Base-by-base conservation (phyloP, 1,284 basidiomycete species). In the Malassezia sp. region DNA sequence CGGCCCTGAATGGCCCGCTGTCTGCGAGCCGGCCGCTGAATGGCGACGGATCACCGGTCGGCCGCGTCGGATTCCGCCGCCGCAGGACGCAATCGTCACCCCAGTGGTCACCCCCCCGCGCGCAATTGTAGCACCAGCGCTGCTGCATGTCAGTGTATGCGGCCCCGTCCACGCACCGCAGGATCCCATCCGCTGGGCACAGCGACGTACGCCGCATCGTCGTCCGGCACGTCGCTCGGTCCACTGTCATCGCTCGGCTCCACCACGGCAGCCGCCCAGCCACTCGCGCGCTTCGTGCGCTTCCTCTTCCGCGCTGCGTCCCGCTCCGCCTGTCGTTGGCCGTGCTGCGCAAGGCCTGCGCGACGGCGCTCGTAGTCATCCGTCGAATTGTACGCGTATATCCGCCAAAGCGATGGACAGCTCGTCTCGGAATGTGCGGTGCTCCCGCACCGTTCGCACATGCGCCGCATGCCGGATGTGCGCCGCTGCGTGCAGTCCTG, bases 51-150 rank as follows among this genome's bases (percentile, higher is more conserved):
- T 82, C 67, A 28, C 52, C 79, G 29, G 71, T 66, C 0, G 80
- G 76, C 29, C 73, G 64, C 49, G 78, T 78, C 21, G 71, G 67
- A 11, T 73, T 74, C 52, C 75, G 77, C 2, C 76, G 73, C 2
- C 75, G 63, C 29, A 76, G 75, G 22, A 76, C 71, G 57, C 87
- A 91, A 66, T 90, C 87, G 65, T 91, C 88, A 34, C 88, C 88
- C 66, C 84, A 79, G 70, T 93, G 88, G 26, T 59, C 59, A 4
- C 84, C 85, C 39, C 72, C 71, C 26, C 73, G 71, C 21, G 84
- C 85, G 61, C 88, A 93, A 62, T 87, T 88, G 72, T 89, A 89
- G 71, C 88, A 93, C 81, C 82, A 87, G 49, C 78, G n/a, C n/a
- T 7, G 30, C 30, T 8, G 74, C 57, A 82, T 81, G n/a, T n/a